These are phyloP conservation scores for Lasiodiplodia sp. DNA, from an alignment of 2,329 filamentous ascomycete species.

Conservation along the genomic window DNA sequence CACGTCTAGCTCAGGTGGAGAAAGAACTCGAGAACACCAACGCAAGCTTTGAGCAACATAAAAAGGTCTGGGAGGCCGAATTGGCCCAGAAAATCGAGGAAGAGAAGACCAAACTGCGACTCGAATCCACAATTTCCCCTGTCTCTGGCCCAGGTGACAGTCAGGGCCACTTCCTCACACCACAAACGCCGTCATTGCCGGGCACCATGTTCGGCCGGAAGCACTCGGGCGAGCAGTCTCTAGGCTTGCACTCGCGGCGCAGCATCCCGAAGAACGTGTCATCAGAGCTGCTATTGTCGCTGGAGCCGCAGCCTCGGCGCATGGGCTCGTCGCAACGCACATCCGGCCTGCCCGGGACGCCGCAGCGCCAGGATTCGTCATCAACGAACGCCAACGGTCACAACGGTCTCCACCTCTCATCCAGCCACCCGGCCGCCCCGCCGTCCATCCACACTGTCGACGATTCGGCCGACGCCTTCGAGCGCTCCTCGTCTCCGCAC, in stretches of 20 bases:
- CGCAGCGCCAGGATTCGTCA: conserved; percentile 41
- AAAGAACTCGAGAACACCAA: conserved; percentile 66
- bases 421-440: conserved; percentile 45
- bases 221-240: conserved; percentile 45
- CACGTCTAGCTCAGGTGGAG: conserved; percentile 69
- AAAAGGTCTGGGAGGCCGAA: conserved; percentile 64
- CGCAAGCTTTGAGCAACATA: conserved; percentile 65
- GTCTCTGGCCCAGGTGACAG: conserved; percentile 2
- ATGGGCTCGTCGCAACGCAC: conserved; percentile 42
- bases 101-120: conserved; percentile 67
- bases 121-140: conserved; percentile 46
- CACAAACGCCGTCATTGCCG: conserved; percentile 23
- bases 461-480: conserved; percentile 57
- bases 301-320: conserved; percentile 45
- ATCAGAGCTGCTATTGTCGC: conserved; percentile 38
- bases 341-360: conserved; percentile 44
- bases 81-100: conserved; percentile 68
- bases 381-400: conserved; percentile 43
- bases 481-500: conserved; percentile 67
- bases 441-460: conserved; percentile 56
- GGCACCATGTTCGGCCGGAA: conserved; percentile 44
- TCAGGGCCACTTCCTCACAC: conserved; percentile 6
- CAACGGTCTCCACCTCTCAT: conserved; percentile 34
- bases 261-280: conserved; percentile 42
- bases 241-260: conserved; percentile 43